These are phyloP conservation scores for Chlamydomonas asymmetrica DNA, from an alignment of 139 green algal genomes.

Conservation along the genomic window DNA sequence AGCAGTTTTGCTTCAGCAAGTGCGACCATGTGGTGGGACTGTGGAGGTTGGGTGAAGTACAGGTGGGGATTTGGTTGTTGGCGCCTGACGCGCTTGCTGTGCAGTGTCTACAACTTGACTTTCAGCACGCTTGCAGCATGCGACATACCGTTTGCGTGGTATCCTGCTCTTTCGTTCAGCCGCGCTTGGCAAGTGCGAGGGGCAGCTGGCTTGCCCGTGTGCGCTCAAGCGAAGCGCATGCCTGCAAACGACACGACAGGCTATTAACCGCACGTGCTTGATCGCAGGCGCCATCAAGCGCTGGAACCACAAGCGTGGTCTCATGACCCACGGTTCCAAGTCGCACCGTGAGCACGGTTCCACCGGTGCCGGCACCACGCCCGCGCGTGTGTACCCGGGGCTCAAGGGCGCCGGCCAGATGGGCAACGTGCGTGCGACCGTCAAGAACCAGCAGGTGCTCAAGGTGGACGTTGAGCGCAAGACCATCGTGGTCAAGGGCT, in stretches of 20 bases:
- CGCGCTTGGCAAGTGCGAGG: too few species aligned
- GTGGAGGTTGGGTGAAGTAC: too few species aligned
- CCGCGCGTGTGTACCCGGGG: conserved; percentile 90
- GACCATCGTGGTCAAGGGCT: conserved; percentile 91
- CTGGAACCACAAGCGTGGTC: conserved; percentile 87
- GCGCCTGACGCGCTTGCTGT: too few species aligned
- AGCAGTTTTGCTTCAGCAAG: background rate
- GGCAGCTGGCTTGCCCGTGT: too few species aligned
- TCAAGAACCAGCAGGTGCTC: conserved; percentile 78
- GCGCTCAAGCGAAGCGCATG: too few species aligned
- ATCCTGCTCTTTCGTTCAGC: too few species aligned
- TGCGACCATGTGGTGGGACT: background rate
- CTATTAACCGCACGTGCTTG: too few species aligned
- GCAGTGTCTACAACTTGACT: too few species aligned
- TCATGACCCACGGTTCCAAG: conserved; percentile 98
- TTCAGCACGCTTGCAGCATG: too few species aligned
- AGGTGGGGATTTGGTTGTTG: too few species aligned
- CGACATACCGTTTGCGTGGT: too few species aligned
- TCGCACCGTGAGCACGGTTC: conserved; percentile 94
- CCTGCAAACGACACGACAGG: too few species aligned
- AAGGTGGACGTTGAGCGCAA: conserved; percentile 41
- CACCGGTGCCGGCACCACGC: conserved; percentile 87
- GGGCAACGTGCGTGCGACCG: conserved; percentile 82
- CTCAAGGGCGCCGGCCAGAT: conserved; percentile 95
- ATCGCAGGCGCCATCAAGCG: conserved; percentile 92